These are phyloP conservation scores for Conringia planisiliqua DNA, from an alignment of 345 rosid species.

Conservation along the genomic window DNA sequence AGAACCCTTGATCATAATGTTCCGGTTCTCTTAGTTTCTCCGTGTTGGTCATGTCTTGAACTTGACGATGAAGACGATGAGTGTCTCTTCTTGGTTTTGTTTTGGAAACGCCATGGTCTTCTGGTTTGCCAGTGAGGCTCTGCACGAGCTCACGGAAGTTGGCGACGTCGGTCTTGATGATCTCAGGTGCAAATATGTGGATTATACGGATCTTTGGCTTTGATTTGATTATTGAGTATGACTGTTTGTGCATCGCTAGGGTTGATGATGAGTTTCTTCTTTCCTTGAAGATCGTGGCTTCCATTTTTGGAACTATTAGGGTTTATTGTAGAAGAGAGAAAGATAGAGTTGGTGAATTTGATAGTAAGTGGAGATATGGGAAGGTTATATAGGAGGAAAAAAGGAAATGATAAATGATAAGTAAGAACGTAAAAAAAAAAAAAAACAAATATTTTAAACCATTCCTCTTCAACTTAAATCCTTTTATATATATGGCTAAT, in stretches of 20 bases:
- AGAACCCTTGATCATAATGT: constrained; percentile 6
- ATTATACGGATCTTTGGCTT: constrained; percentile 82
- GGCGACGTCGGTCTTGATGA: constrained; percentile 85
- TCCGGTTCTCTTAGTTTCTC: constrained; percentile 2
- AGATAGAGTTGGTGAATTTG: constrained; percentile 42
- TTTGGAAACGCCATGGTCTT: constrained; percentile 25
- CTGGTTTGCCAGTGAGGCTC: constrained; percentile 83
- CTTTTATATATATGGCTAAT: neutral
- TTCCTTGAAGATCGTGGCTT: constrained; percentile 36
- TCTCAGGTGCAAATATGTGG: constrained; percentile 91
- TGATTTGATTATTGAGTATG: constrained; percentile 50
- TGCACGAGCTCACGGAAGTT: constrained; percentile 91
- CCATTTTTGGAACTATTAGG: constrained; percentile 37
- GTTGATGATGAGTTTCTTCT: constrained; percentile 37
- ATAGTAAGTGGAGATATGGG: constrained; percentile 18
- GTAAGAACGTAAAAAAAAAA: neutral
- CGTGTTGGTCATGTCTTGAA: constrained; percentile 2
- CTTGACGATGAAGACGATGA: constrained; percentile 17
- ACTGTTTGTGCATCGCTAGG: constrained; percentile 45
- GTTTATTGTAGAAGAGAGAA: constrained; percentile 10
- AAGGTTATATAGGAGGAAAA: constrained; percentile 21
- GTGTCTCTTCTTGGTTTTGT: constrained; percentile 24
- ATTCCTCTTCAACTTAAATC: neutral
- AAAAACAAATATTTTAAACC: neutral
- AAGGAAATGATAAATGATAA: neutral